Conservation (phyloP, 2,329 filamentous ascomycete species). For the Coniochaeta pulveracea region DNA sequence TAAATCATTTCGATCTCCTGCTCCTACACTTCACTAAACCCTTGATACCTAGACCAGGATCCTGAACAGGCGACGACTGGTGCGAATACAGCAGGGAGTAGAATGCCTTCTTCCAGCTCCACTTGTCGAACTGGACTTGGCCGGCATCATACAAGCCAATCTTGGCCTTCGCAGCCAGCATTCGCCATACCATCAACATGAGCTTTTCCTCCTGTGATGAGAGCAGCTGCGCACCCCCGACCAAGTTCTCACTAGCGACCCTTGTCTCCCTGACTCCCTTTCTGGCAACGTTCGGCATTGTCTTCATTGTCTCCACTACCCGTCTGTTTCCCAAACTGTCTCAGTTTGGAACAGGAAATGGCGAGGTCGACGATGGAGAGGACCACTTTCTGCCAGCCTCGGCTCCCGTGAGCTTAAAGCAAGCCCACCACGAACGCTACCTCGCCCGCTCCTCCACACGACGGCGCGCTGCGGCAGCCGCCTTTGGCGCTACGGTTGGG, state of each 20-base stretch:
- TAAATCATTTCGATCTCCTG: no score
- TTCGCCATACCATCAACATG: constrained; percentile 1
- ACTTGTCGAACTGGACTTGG: no score
- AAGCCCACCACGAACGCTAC: constrained; percentile 47
- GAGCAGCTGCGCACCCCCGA: constrained; percentile 5
- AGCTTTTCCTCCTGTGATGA: constrained; percentile 6
- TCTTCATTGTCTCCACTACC: constrained; percentile 50
- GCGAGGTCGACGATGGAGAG: constrained; percentile 39
- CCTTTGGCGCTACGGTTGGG: constrained; percentile 68
- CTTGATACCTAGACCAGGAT: no score
- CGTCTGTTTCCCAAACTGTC: constrained; percentile 66
- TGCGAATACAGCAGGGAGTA: no score
- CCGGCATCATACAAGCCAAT: constrained; percentile 10
- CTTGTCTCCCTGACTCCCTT: constrained; percentile 56
- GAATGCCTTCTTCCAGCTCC: no score
- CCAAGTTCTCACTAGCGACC: constrained; percentile 6
- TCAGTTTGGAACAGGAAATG: constrained; percentile 5
- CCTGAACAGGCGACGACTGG: no score
- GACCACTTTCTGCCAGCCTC: constrained; percentile 51
- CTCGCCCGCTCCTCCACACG: constrained; percentile 37
- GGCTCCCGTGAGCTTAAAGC: constrained; percentile 46
- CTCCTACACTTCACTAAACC: no score
- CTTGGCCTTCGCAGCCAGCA: constrained; percentile 6
- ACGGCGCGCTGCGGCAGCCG: constrained; percentile 47
- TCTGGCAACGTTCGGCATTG: constrained; percentile 54